Conservation (phyloP, 768 basidiomycete genomes). For the Mycena floridula region DNA sequence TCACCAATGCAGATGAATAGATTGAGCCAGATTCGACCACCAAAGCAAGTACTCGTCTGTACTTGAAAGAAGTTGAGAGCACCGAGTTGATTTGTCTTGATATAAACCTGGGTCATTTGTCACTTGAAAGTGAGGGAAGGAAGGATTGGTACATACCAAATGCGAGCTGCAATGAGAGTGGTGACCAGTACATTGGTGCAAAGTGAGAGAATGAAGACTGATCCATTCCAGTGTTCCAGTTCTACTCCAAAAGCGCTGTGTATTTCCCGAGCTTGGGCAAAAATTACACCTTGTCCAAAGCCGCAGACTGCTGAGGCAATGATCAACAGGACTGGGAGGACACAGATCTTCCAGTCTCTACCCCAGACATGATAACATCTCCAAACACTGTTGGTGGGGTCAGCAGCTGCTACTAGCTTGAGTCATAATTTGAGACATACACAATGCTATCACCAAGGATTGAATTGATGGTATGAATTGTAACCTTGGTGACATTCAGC, state of each 20-base stretch:
- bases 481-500: conserved; percentile 28
- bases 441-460: conserved; percentile 26
- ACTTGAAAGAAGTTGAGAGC: conserved; percentile 12
- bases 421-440: too few relatives aligned
- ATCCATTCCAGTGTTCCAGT: conserved; percentile 26
- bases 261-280: conserved; percentile 17
- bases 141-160: conserved; percentile 18
- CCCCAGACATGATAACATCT: conserved; percentile 29
- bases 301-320: conserved; percentile 24
- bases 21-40: conserved; percentile 25
- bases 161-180: conserved; percentile 23
- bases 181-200: conserved; percentile 27
- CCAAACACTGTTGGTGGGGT: conserved; percentile 7
- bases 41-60: conserved; percentile 20
- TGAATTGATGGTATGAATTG: conserved; percentile 25
- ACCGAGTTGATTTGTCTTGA: conserved; percentile 11
- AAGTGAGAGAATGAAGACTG: conserved; percentile 27
- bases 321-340: conserved; percentile 22
- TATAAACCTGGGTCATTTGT: conserved; percentile 5
- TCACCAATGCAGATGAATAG: conserved; percentile 25
- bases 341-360: conserved; percentile 20
- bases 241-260: conserved; percentile 26
- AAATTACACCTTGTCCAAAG: conserved; percentile 23
- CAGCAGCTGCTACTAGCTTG: neutral
- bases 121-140: neutral